These are phyloP conservation scores for Geranomyces variabilis DNA, from an alignment of 192 early-diverging fungal species.

Conservation along the genomic window DNA sequence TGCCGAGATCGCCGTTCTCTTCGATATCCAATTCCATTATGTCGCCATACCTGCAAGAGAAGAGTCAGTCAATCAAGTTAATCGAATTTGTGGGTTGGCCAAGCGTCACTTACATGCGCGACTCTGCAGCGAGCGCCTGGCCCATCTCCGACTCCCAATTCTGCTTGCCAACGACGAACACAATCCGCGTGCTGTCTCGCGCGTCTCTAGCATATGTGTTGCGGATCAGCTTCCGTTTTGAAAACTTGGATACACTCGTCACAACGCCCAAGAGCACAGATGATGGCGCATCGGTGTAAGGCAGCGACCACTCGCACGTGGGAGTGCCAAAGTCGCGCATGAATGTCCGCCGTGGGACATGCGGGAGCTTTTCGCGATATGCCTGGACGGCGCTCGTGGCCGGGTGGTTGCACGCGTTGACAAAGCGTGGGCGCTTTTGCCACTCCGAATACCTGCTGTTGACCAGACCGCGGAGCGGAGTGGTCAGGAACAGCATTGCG, in stretches of 20 bases:
- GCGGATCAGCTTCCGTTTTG: background rate
- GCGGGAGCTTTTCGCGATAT: background rate
- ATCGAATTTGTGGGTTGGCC: too few relatives aligned
- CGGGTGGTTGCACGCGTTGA: conserved; percentile 1
- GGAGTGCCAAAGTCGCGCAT: background rate
- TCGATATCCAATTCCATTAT: conserved; percentile 32
- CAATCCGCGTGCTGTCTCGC: background rate
- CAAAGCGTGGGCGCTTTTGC: background rate
- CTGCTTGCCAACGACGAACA: background rate
- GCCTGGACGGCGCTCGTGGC: background rate
- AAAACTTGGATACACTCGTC: background rate
- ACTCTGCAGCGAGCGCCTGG: background rate
- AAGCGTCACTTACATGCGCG: background rate
- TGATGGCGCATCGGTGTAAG: background rate
- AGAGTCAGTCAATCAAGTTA: too few relatives aligned
- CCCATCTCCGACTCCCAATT: conserved; percentile 5
- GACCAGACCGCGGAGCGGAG: background rate
- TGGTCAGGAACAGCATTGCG: background rate
- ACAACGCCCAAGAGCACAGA: conserved; percentile 8
- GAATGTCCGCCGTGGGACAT: background rate
- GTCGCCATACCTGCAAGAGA: conserved; percentile 19
- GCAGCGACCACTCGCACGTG: conserved; percentile 7
- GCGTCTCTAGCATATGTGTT: conserved; percentile 11
- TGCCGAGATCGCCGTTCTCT: conserved; percentile 42
- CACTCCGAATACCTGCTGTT: background rate